These are phyloP conservation scores for Scutellaria minor DNA, from an alignment of 257 asterid genomes.

Conservation along the genomic window DNA sequence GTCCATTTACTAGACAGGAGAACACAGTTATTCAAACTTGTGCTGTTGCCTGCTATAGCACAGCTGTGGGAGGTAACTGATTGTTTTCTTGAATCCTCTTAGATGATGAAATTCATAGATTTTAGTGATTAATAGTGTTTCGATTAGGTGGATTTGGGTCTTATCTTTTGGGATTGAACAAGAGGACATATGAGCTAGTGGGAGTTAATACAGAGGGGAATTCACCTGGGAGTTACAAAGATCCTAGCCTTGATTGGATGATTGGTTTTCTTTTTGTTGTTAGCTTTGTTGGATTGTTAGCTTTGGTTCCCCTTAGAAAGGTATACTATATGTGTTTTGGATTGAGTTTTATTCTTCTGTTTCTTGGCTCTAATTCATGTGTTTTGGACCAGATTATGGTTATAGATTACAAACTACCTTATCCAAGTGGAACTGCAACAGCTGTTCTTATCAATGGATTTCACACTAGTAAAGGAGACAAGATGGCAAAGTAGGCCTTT, in stretches of 20 bases:
- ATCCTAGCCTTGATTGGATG: conserved; percentile 79
- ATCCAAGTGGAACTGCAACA: conserved; percentile 82
- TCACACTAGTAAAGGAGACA: too few relatives aligned
- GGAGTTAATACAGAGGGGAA: conserved; percentile 68
- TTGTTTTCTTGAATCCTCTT: not conserved
- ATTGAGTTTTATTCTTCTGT: not conserved
- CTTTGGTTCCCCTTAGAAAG: conserved; percentile 77
- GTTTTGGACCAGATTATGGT: conserved; percentile 61
- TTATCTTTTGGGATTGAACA: conserved; percentile 62
- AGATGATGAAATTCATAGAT: too few relatives aligned
- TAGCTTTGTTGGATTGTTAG: conserved; percentile 71
- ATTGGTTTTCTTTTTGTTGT: conserved; percentile 68
- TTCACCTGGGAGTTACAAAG: conserved; percentile 57
- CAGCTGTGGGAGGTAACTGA: conserved; percentile 73
- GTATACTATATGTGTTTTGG: conserved; percentile 32
- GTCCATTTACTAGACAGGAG: conserved; percentile 85
- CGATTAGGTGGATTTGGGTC: conserved; percentile 75
- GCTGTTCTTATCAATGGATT: conserved; percentile 82
- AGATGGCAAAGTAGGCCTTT: too few relatives aligned
- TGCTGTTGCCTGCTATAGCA: conserved; percentile 90
- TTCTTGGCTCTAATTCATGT: conserved; percentile 9
- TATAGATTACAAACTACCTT: conserved; percentile 62
- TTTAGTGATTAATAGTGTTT: conserved; percentile 10
- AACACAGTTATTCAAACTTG: conserved; percentile 86
- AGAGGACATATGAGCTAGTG: conserved; percentile 63